Evolutionary conservation across 805 yeast species (phyloP).

Genomic region (Candida montana): DNA sequence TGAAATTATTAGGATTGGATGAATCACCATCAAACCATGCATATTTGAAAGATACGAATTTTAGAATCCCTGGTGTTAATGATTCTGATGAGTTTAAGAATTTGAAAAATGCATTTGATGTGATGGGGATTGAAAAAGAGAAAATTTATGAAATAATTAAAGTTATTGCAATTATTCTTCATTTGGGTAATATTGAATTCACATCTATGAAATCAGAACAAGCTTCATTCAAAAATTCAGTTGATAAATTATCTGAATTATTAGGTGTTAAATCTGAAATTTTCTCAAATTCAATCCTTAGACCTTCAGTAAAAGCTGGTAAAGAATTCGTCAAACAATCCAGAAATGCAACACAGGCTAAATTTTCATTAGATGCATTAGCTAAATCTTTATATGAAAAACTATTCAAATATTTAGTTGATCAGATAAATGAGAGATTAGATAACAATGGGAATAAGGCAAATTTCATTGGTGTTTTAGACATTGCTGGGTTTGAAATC

Average conservation of each 20-base stretch:
- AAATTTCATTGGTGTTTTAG: slow-evolving; percentile 87
- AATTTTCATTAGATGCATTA: slow-evolving; percentile 76
- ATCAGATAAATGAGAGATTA: slow-evolving; percentile 66
- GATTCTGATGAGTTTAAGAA: slow-evolving; percentile 63
- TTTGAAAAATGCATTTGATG: slow-evolving; percentile 61
- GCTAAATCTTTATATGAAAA: slow-evolving; percentile 85
- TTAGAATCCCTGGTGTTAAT: slow-evolving; percentile 64
- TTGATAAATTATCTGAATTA: slow-evolving; percentile 49
- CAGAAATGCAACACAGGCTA: slow-evolving; percentile 73
- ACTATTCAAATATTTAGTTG: slow-evolving; percentile 71
- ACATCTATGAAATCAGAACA: slow-evolving; percentile 65
- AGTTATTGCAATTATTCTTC: slow-evolving; percentile 70
- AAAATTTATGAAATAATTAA: slow-evolving; percentile 58
- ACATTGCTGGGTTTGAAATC: slow-evolving; percentile 97
- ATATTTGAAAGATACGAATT: slow-evolving; percentile 54
- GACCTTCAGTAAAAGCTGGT: slow-evolving; percentile 89
- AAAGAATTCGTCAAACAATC: slow-evolving; percentile 78
- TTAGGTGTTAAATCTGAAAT: slow-evolving; percentile 57
- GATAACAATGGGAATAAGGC: slow-evolving; percentile 37
- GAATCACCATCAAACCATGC: slow-evolving; percentile 36
- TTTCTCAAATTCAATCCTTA: slow-evolving; percentile 55
- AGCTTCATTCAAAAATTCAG: slow-evolving; percentile 55
- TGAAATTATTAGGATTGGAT: slow-evolving; percentile 41
- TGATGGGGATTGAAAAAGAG: slow-evolving; percentile 59
- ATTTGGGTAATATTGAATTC: slow-evolving; percentile 80